Evolutionary conservation across 495 filamentous ascomycete species (phyloP), one percentile per base, ranked within the genome.

Genomic region (Jackrogersella minutella): DNA sequence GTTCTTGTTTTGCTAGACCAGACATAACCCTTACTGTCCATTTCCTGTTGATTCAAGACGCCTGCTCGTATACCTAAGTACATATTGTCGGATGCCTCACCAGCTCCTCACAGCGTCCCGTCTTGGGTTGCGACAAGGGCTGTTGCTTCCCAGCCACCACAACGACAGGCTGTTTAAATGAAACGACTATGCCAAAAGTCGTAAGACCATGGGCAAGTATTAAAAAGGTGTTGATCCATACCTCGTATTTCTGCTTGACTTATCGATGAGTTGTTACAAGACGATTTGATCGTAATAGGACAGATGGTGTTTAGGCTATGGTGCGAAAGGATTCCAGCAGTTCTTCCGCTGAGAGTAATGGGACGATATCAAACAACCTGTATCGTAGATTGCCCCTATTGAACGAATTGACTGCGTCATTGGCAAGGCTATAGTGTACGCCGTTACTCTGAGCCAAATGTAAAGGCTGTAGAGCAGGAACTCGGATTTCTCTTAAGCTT

Each of bases 1-100:
- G 36, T 19, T 47, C 24, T 14, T 5, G 4, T 24, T 49, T 60
- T 36, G 44, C 7, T 40, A 28, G 31, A 49, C 21, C 9, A 24
- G 31, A 28, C 8, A 17, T 5, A 41, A 28, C 54, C 40, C 17
- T 39, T 53, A 19, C 24, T 21, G 31, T 24, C 22, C 2, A 28
- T 28, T 14, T 14, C 16, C 39, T 37, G 36, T 47, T 55, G 37
- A 41, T 55, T 53, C 5, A 40, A 40, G 30, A 54, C 28, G 47
- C 62, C 30, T 37, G 26, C 46, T 34, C 30, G 50, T 16, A 43
- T 54, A 6, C 19, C 47, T 43, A 59, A 41, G 19, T 60, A 61
- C 41, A 60, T 41, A 36, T 49, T 34, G 14, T 26, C 33, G 26
- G 34, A 34, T 24, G 33, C 41, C 34, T 46, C 9, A 17, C 24